Percentiles rank a stretch among this genome's conserved stretches.
Evolutionary conservation across 345 rosid species (phyloP).

Genomic region (Linum lewisii): DNA sequence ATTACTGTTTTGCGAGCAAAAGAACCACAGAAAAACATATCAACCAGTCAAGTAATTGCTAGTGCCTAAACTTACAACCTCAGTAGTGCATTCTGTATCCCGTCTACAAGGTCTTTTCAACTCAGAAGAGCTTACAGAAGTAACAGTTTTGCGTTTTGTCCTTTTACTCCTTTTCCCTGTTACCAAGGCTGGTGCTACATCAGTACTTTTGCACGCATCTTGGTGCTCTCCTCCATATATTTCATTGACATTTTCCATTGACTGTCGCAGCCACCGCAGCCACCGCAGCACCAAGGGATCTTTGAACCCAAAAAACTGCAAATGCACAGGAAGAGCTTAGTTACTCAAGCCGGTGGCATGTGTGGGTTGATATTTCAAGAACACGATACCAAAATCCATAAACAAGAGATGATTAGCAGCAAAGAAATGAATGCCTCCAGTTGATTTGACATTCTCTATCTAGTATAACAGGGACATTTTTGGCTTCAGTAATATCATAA

Average conservation of each 20-base stretch:
- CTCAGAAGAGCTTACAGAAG: constrained; percentile 16
- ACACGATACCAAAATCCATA: constrained; percentile 1
- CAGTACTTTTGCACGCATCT: constrained; percentile 22
- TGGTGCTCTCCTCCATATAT: constrained; percentile 22
- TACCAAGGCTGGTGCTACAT: constrained; percentile 26
- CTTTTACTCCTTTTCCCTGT: constrained; percentile 56
- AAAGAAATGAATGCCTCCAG: constrained; percentile 2
- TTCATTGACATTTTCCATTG: constrained; percentile 53
- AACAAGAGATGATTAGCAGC: constrained; percentile 4
- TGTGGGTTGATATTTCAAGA: background rate
- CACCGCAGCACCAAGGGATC: constrained; percentile 69
- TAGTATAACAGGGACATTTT: background rate
- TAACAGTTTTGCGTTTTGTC: constrained; percentile 17
- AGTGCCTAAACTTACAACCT: constrained; percentile 9
- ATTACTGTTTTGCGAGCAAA: background rate
- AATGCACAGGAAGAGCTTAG: constrained; percentile 10
- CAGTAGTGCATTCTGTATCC: constrained; percentile 8
- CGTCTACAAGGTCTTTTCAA: constrained; percentile 34
- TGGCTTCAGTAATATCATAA: too few relatives aligned
- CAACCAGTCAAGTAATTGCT: constrained; percentile 1
- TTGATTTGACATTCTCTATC: background rate
- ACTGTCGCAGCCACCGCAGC: constrained; percentile 76
- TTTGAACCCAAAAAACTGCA: constrained; percentile 90
- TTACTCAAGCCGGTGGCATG: background rate
- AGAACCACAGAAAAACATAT: constrained; percentile 1